phyloP scores from a whole-genome alignment of 2,329 filamentous ascomycete species.

The Alternaria triticina region DNA sequence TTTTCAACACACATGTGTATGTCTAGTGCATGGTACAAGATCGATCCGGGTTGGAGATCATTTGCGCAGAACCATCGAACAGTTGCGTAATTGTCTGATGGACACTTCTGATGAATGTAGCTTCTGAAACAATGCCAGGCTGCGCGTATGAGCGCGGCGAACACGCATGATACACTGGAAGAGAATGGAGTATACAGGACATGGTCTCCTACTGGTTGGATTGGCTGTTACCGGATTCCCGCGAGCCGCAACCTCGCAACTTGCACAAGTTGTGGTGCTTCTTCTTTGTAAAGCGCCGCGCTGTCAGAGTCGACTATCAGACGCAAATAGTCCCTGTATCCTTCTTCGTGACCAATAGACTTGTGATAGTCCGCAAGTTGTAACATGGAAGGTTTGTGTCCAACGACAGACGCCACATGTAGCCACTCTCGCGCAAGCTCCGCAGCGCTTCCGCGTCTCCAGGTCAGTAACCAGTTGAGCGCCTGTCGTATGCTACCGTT shows the following conservation, averaged over 20 bases:
- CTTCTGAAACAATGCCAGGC: not conserved
- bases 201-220: not conserved
- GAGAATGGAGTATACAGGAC: not conserved
- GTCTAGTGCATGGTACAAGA: not conserved
- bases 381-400: constrained; percentile 38
- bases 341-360: constrained; percentile 19
- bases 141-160: not conserved
- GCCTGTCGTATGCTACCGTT: constrained; percentile 19
- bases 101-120: not conserved
- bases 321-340: constrained; percentile 17
- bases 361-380: constrained; percentile 32
- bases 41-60: not conserved
- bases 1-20: not conserved
- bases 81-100: not conserved
- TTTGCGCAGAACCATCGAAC: not conserved
- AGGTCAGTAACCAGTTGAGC: constrained; percentile 33
- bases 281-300: constrained; percentile 22
- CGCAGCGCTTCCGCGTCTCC: constrained; percentile 20
- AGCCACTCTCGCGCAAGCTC: constrained; percentile 42
- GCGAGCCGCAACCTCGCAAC: constrained; percentile 31
- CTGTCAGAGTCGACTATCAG: constrained; percentile 24
- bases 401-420: constrained; percentile 28
- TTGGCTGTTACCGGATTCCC: not conserved
- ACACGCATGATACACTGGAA: not conserved
- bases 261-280: constrained; percentile 35